These are phyloP conservation scores for Candida alai DNA, from an alignment of 805 yeast species.

Conservation along the genomic window DNA sequence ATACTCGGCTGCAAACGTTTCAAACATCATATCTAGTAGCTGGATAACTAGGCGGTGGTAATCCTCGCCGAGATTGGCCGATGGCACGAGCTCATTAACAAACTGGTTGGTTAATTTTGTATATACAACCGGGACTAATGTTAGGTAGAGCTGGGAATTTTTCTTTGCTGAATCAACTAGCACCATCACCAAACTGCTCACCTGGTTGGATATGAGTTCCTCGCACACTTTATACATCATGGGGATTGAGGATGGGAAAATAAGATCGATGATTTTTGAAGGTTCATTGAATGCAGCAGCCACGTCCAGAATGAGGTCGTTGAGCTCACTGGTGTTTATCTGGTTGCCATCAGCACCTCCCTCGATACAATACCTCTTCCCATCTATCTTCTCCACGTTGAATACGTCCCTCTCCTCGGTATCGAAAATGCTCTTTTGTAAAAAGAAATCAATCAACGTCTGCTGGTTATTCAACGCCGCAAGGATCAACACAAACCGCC, in stretches of 20 bases:
- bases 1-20: constrained; percentile 37
- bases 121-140: constrained; percentile 38
- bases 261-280: constrained; percentile 34
- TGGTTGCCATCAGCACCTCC: constrained; percentile 5
- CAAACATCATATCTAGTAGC: constrained; percentile 40
- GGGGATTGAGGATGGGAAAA: constrained; percentile 43
- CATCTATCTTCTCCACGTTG: constrained; percentile 25
- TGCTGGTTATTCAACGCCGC: constrained; percentile 37
- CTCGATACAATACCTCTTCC: constrained; percentile 18
- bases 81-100: constrained; percentile 21
- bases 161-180: constrained; percentile 26
- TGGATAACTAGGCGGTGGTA: constrained; percentile 29
- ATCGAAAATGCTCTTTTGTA: constrained; percentile 35
- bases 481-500: constrained; percentile 31
- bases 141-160: constrained; percentile 27
- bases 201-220: constrained; percentile 38
- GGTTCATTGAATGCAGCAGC: constrained; percentile 36
- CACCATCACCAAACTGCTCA: constrained; percentile 29
- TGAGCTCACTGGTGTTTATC: constrained; percentile 16
- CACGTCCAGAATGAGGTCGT: constrained; percentile 23
- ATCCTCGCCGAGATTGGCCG: constrained; percentile 35
- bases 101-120: constrained; percentile 23
- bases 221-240: constrained; percentile 48
- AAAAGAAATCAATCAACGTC: constrained; percentile 40
- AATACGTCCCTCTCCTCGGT: constrained; percentile 28